Evolutionary conservation across 257 asterid genomes (phyloP), one percentile per base, ranked within the genome.

Genomic region (Solanum chaucha): DNA sequence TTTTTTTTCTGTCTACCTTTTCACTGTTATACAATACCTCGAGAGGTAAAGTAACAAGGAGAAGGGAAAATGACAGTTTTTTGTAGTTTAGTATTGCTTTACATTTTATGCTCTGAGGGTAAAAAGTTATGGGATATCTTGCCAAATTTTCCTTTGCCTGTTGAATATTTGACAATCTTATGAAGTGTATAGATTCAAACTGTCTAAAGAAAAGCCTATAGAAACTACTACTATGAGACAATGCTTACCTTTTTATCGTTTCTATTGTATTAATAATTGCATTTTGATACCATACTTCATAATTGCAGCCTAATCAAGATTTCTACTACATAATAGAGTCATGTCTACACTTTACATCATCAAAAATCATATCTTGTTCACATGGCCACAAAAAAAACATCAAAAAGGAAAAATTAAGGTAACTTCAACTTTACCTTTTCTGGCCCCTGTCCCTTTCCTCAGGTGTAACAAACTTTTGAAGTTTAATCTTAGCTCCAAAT

Each of bases 21-120:
- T 51, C 12, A 89, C 92, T 91, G 92, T 89, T 82, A 87, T 93
- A 89, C 91, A 90, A 90, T 82, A 82, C 85, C 74, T 86, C 44
- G 88, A 91, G 92, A 87, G 91, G 71, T 85, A 89, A 81, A 86
- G 90, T 81, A 6, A 46, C 86, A 35, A 80, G 78, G 82, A 82
- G 87, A 86, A 59, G 46, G 6, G 34, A 68, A 32, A 38, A 24
- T 38, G 46, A 6, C 78, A 75, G 72, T 6, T 32, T 86, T 83
- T 88, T 80, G 40, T 46, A 26, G 28, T 28, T 36, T 80, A 28
- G 17, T 85, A 88, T 90, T 86, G 77, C 86, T 28, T 61, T 77
- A 82, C 44, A 81, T 20, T 71, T 58, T 19, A 36, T 11, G 30
- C 73, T 77, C 70, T 58, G 89, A 85, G 32, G 73, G 86, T 70